Evolutionary conservation across 768 basidiomycete genomes (phyloP).

Genomic region (Mycena polygramma): DNA sequence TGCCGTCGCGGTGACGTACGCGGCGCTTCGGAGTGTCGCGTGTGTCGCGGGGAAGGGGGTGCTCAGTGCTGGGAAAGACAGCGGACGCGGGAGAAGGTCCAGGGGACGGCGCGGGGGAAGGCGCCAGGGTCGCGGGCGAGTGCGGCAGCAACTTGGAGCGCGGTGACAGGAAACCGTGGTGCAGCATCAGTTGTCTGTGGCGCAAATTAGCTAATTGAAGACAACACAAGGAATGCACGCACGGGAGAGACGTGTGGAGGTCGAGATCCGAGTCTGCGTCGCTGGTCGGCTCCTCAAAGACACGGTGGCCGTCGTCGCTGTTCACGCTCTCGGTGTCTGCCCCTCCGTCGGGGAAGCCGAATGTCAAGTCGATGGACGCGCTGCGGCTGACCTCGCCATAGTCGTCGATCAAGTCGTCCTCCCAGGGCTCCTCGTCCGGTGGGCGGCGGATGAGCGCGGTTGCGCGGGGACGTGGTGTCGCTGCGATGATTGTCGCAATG

Average conservation of each 20-base stretch:
- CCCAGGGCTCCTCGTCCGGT: conserved; percentile 33
- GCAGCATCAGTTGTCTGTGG: conserved; percentile 72
- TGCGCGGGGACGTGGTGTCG: conserved; percentile 51
- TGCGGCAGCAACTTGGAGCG: conserved; percentile 70
- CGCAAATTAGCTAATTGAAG: conserved; percentile 12
- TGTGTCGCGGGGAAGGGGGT: conserved; percentile 22
- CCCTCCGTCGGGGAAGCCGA: conserved; percentile 33
- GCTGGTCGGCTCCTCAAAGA: conserved; percentile 48
- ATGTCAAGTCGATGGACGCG: conserved; percentile 25
- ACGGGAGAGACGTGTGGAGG: conserved; percentile 79
- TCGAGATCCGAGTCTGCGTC: conserved; percentile 78
- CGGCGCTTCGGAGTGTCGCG: conserved; percentile 70
- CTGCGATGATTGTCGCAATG: conserved; percentile 54
- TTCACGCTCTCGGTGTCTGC: conserved; percentile 36
- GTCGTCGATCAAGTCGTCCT: conserved; percentile 43
- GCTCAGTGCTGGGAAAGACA: conserved; percentile 20
- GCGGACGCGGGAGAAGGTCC: conserved; percentile 13
- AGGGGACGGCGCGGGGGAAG: conserved; percentile 14
- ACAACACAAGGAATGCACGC: conserved; percentile 46
- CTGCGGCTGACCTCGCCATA: conserved; percentile 38
- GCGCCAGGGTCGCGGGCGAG: conserved; percentile 30
- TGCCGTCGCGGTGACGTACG: conserved; percentile 73
- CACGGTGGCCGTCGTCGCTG: conserved; percentile 39
- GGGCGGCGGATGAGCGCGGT: conserved; percentile 4
- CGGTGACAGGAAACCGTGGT: conserved; percentile 75